A percentile compares a stretch with the other conserved stretches of the same genome.
Conservation (phyloP, 805 yeast genomes). For the Blastobotrys mokoenaii region DNA sequence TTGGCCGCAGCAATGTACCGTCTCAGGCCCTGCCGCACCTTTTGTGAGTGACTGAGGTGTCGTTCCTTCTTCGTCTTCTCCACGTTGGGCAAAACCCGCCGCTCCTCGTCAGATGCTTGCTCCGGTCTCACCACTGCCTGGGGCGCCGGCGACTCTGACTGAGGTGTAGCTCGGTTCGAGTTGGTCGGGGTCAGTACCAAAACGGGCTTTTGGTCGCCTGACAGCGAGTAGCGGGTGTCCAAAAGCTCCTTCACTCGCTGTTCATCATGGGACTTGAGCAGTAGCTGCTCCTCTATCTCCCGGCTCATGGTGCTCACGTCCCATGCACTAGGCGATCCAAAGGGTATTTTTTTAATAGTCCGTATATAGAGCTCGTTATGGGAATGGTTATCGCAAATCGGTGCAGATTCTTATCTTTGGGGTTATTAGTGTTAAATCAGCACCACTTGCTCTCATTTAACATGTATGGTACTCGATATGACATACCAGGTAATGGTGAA, state of each 20-base stretch:
- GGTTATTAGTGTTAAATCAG: too few relatives aligned
- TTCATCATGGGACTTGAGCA: constrained; percentile 24
- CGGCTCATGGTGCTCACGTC: constrained; percentile 1
- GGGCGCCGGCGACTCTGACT: too few relatives aligned
- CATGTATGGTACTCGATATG: too few relatives aligned
- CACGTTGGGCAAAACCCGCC: too few relatives aligned
- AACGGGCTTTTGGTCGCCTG: constrained; percentile 30
- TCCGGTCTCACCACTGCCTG: too few relatives aligned
- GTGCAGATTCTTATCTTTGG: too few relatives aligned
- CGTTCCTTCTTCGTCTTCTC: background rate
- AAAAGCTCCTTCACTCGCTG: constrained; percentile 28
- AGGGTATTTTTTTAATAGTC: too few relatives aligned
- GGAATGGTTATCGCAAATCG: too few relatives aligned
- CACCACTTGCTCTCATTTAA: too few relatives aligned
- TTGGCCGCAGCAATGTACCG: constrained; percentile 20
- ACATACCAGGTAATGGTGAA: too few relatives aligned
- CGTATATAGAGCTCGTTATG: too few relatives aligned
- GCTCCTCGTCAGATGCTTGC: too few relatives aligned
- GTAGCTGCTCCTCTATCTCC: constrained; percentile 22
- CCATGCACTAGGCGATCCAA: background rate
- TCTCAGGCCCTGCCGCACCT: constrained; percentile 21
- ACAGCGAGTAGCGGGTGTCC: constrained; percentile 29
- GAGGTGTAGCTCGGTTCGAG: background rate
- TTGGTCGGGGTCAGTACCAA: constrained; percentile 10
- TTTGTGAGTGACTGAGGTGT: background rate